These are phyloP conservation scores for Cyberlindnera samutprakarnensis DNA, from an alignment of 805 yeast genomes.

Conservation along the genomic window DNA sequence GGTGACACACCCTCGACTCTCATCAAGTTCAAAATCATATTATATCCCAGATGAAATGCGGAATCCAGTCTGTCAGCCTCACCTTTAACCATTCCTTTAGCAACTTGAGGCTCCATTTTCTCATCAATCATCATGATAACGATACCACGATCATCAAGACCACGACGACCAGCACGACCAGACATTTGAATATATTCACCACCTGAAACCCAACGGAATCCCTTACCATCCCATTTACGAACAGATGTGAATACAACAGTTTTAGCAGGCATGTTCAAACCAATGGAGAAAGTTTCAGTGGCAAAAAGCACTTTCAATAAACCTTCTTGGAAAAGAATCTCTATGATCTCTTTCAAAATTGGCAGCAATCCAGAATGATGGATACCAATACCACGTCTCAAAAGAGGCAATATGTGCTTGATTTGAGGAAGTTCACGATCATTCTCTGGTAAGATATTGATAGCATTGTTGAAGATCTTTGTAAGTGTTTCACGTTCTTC, in stretches of 20 bases:
- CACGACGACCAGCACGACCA: constrained; percentile 99
- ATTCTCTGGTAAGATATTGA: constrained; percentile 77
- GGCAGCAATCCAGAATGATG: constrained; percentile 97
- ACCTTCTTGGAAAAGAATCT: constrained; percentile 95
- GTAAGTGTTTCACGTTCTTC: constrained; percentile 90
- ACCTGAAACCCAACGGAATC: constrained; percentile 98
- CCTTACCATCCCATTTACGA: constrained; percentile 96
- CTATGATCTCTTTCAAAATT: constrained; percentile 89
- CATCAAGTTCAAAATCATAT: constrained; percentile 92
- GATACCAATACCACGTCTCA: constrained; percentile 95
- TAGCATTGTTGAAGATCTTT: constrained; percentile 86
- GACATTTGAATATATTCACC: constrained; percentile 99
- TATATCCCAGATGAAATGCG: constrained; percentile 95
- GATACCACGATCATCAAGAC: constrained; percentile 97
- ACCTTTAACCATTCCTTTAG: constrained; percentile 99
- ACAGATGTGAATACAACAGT: constrained; percentile 97
- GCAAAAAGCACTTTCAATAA: constrained; percentile 91
- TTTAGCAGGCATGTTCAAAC: constrained; percentile 98
- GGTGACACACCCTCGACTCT: constrained; percentile 98
- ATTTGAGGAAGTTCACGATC: constrained; percentile 94
- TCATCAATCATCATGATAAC: constrained; percentile 99
- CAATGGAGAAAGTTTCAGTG: constrained; percentile 97
- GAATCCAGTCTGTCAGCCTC: constrained; percentile 97
- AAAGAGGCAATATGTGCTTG: constrained; percentile 78
- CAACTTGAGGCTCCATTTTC: constrained; percentile 98